Evolutionary conservation across 2,329 filamentous ascomycete genomes (phyloP).

Genomic region (Pestalotiopsis sp.): DNA sequence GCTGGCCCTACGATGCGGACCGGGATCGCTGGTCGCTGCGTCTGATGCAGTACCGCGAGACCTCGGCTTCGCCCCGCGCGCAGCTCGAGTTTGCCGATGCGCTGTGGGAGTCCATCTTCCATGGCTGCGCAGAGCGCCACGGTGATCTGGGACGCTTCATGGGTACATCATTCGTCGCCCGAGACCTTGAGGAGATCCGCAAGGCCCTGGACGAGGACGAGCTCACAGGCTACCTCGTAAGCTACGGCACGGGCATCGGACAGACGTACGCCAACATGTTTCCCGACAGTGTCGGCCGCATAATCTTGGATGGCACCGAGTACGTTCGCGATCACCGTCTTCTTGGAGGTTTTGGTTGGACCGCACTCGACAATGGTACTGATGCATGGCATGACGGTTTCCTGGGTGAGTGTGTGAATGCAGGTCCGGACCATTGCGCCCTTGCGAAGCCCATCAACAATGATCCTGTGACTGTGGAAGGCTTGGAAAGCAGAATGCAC

Average conservation of each 20-base stretch:
- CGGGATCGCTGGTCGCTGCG: constrained; percentile 49
- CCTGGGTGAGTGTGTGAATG: constrained; percentile 50
- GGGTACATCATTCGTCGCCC: constrained; percentile 48
- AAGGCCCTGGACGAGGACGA: constrained; percentile 47
- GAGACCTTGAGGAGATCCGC: constrained; percentile 52
- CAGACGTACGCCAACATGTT: constrained; percentile 56
- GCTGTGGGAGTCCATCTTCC: constrained; percentile 47
- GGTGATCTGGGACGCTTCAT: constrained; percentile 51
- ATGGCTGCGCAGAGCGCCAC: constrained; percentile 43
- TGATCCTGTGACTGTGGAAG: constrained; percentile 34
- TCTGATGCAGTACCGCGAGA: constrained; percentile 41
- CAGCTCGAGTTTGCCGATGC: constrained; percentile 48
- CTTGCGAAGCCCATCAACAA: constrained; percentile 38
- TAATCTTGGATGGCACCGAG: constrained; percentile 53
- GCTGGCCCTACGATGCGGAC: constrained; percentile 48
- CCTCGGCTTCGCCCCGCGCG: constrained; percentile 32
- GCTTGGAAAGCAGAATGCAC: constrained; percentile 42
- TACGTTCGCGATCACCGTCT: constrained; percentile 48
- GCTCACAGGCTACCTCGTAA: constrained; percentile 51
- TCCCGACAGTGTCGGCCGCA: constrained; percentile 47
- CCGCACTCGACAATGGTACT: constrained; percentile 51
- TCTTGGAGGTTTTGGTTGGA: constrained; percentile 49
- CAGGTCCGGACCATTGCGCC: constrained; percentile 48
- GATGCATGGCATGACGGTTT: constrained; percentile 54
- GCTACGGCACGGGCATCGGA: constrained; percentile 55